Base-by-base conservation (phyloP, 1,284 basidiomycete species). In the Stereum hirsutum region DNA sequence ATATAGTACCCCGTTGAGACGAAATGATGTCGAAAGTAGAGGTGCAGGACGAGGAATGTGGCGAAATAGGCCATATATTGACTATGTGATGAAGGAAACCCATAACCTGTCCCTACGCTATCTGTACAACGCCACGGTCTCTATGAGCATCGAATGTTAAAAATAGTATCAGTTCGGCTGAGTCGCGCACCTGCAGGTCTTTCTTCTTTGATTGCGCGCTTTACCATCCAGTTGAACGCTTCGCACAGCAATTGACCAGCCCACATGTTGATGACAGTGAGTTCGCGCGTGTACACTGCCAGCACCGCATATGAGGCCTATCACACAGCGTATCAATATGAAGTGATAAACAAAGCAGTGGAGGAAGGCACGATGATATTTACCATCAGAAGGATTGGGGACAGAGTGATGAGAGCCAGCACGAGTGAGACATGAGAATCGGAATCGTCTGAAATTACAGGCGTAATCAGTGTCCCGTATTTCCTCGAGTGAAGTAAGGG, bases 1-100 rank as follows among this genome's bases (percentile, higher is more conserved):
- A 71, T 31, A 21, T 46, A 51, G 34, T 48, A 69, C 15, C 78
- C 81, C 4, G 70, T 76, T 2, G 72, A 64, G 4, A 65, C 56
- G 55, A 84, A 88, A 2, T 71, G 70, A 54, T 89, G 83, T 35
- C 81, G 77, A 49, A 77, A 78, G 47, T 73, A 74, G 42, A 92
- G 60, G 60, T 92, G 89, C 53, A 79, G 74, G 30, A 80, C 57
- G 36, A 91, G 65, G 59, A 91, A 92, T 0, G 83, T 69, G 2
- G 79, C 70, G 54, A 92, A 92, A 62, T 88, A 92, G 4, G 81
- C 89, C 81, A 91, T 86, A 59, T 85, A 91, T 60, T 92, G 89
- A 55, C 85, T 86, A 56, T 92, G 89, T 10, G 86, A 89, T 0
- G 88, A 90, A 1, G 89, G 89, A 57, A 92, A 92, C 10, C 88